Conservation (phyloP, 2,329 filamentous ascomycete genomes). For the Apiospora sp. region DNA sequence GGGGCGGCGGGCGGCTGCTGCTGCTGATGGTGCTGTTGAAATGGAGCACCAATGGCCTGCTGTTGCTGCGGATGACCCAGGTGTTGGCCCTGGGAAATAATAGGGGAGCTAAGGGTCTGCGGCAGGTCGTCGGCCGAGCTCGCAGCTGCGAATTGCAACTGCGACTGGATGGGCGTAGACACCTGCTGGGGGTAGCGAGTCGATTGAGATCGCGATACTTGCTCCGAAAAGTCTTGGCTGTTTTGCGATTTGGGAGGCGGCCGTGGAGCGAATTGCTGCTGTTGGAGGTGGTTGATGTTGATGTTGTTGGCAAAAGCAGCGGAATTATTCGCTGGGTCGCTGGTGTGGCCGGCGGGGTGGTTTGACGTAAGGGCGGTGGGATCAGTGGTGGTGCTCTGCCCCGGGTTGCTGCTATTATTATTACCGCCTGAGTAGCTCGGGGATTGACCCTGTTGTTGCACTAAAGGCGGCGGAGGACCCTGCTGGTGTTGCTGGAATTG, state of each 20-base stretch:
- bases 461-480: slow-evolving; percentile 40
- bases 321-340: slow-evolving; percentile 39
- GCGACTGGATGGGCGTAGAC: slow-evolving; percentile 28
- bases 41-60: slow-evolving; percentile 25
- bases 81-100: slow-evolving; percentile 29
- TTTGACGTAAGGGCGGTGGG: slow-evolving; percentile 29
- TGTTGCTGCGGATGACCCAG: slow-evolving; percentile 33
- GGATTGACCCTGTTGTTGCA: slow-evolving; percentile 27
- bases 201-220: slow-evolving; percentile 57
- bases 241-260: slow-evolving; percentile 42
- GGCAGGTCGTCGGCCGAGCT: slow-evolving; percentile 53
- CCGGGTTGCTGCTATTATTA: slow-evolving; percentile 25
- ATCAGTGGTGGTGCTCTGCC: slow-evolving; percentile 10
- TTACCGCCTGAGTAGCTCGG: slow-evolving; percentile 21
- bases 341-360: slow-evolving; percentile 47
- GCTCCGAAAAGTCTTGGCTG: slow-evolving; percentile 55
- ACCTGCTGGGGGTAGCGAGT: slow-evolving; percentile 36
- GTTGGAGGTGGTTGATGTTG: slow-evolving; percentile 33
- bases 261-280: slow-evolving; percentile 32
- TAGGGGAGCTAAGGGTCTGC: slow-evolving; percentile 32
- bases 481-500: slow-evolving; percentile 43
- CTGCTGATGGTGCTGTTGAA: slow-evolving; percentile 28
- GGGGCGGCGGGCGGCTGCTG: slow-evolving; percentile 35
- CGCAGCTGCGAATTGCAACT: slow-evolving; percentile 47
- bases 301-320: slow-evolving; percentile 35